Percentiles rank a stretch among this genome's conserved stretches.
phyloP scores from a whole-genome alignment of 164 flowering plant species.

The Vitis rotundifolia region DNA sequence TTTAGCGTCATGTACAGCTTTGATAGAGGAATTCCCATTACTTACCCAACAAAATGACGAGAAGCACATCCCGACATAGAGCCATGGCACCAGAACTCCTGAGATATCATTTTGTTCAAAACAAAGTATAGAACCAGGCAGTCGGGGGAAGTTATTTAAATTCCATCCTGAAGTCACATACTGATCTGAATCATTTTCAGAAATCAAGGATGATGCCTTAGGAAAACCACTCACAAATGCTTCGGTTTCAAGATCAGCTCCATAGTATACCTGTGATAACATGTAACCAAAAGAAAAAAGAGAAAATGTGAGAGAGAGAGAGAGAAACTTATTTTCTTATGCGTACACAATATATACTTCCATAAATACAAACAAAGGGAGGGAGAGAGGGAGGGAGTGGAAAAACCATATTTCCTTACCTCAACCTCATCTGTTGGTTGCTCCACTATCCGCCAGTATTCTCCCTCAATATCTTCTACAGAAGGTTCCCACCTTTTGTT shows the following conservation, averaged over 20 bases:
- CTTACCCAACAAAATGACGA: slow-evolving; percentile 98
- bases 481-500: slow-evolving; percentile 46
- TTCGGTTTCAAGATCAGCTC: slow-evolving; percentile 90
- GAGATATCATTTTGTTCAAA: slow-evolving; percentile 80
- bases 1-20: neutral
- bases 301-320: neutral
- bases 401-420: slow-evolving; percentile 38
- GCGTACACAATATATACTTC: too few species aligned
- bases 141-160: slow-evolving; percentile 77
- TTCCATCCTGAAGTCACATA: slow-evolving; percentile 83
- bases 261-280: slow-evolving; percentile 65
- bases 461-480: slow-evolving; percentile 84
- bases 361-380: neutral
- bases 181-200: slow-evolving; percentile 33
- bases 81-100: slow-evolving; percentile 92
- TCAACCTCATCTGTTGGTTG: slow-evolving; percentile 77
- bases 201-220: slow-evolving; percentile 30
- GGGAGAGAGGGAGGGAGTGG: neutral
- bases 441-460: slow-evolving; percentile 93
- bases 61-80: slow-evolving; percentile 92
- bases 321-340: neutral
- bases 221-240: slow-evolving; percentile 86
- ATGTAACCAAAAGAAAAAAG: neutral
- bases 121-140: slow-evolving; percentile 76
- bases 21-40: neutral